Percentiles rank a stretch among this genome's conserved stretches.
These are phyloP conservation scores for Fusarium chaquense DNA, from an alignment of 2,329 filamentous ascomycete genomes.

Conservation along the genomic window DNA sequence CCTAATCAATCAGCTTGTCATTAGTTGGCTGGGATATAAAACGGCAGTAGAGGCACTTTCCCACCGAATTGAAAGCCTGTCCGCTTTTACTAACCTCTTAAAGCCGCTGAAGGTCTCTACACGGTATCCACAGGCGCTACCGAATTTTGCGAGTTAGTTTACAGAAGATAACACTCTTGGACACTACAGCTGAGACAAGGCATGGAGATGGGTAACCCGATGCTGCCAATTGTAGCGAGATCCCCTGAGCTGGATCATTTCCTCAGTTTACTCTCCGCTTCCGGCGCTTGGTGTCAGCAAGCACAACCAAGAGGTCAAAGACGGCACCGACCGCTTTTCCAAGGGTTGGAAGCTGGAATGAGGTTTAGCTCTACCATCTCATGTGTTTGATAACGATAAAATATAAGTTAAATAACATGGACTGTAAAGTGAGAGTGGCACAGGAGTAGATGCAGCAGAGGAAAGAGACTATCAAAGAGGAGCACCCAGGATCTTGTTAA, in stretches of 20 bases:
- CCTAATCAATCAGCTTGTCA: too few species aligned
- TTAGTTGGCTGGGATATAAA: too few species aligned
- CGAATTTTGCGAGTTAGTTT: background rate
- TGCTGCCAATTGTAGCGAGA: background rate
- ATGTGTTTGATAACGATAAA: background rate
- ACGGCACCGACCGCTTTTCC: background rate
- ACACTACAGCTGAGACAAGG: background rate
- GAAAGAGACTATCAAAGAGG: too few species aligned
- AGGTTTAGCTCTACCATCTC: background rate
- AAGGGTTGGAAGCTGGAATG: background rate
- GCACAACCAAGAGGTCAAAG: background rate
- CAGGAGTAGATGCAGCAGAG: background rate
- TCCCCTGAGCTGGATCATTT: background rate
- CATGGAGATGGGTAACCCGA: background rate
- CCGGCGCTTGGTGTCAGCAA: background rate
- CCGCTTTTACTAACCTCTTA: too few species aligned
- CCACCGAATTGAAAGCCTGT: too few species aligned
- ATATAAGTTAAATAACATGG: conserved; percentile 2
- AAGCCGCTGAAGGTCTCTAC: too few species aligned
- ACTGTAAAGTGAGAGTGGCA: background rate
- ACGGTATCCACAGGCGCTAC: too few species aligned
- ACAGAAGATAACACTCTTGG: background rate
- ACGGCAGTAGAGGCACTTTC: too few species aligned
- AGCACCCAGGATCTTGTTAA: background rate
- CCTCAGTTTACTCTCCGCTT: background rate